These are phyloP conservation scores for Ogataea degrootiae DNA, from an alignment of 805 yeast species.

Conservation along the genomic window DNA sequence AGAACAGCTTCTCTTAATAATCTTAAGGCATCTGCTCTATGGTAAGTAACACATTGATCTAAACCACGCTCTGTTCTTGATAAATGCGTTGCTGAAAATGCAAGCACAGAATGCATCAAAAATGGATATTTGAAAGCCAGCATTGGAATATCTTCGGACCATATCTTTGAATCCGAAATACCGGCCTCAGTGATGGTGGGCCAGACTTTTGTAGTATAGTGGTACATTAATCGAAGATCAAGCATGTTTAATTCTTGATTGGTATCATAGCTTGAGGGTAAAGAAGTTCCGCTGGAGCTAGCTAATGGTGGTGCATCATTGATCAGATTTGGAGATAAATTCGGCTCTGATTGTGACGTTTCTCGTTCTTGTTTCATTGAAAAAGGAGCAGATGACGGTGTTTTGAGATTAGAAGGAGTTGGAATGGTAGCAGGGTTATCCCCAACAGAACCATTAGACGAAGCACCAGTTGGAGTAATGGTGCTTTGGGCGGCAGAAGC, in stretches of 20 bases:
- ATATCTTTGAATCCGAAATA: conserved; percentile 76
- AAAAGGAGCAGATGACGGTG: background rate
- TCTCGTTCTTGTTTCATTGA: background rate
- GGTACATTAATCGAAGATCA: conserved; percentile 80
- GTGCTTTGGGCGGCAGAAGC: background rate
- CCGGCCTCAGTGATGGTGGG: conserved; percentile 88
- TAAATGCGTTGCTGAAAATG: conserved; percentile 89
- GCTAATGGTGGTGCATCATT: conserved; percentile 25
- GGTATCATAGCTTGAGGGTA: conserved; percentile 20
- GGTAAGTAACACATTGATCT: conserved; percentile 78
- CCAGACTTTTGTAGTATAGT: conserved; percentile 80
- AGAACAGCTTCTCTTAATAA: conserved; percentile 80
- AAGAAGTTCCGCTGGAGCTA: conserved; percentile 7
- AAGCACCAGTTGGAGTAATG: background rate
- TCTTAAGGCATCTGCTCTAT: conserved; percentile 81
- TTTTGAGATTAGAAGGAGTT: too few species aligned
- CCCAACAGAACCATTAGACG: background rate
- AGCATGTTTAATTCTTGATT: conserved; percentile 50
- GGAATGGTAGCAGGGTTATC: too few species aligned
- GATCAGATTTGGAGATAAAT: conserved; percentile 27
- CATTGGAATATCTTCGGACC: conserved; percentile 86
- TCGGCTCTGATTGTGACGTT: conserved; percentile 12
- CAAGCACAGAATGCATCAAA: conserved; percentile 86
- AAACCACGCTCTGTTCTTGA: conserved; percentile 71
- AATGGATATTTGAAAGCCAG: conserved; percentile 85